Evolutionary conservation across 306 rosid species (phyloP).

Genomic region (Elaeagnus macrophylla): DNA sequence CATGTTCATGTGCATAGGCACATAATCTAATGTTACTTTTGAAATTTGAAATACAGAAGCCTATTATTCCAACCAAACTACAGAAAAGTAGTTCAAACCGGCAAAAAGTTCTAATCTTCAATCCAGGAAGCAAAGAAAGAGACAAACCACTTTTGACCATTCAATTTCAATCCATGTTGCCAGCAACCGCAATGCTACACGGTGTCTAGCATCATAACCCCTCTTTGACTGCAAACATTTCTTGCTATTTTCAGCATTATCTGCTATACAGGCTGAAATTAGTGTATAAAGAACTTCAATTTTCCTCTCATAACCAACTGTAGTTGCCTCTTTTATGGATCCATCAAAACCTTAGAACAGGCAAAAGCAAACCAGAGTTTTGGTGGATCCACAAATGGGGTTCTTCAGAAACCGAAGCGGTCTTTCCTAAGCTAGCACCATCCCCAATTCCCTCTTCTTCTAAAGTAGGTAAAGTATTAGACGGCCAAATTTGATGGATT

Average conservation of each 20-base stretch:
- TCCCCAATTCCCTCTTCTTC: slow-evolving; percentile 16
- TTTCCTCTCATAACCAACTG: slow-evolving; percentile 10
- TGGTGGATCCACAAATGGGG: slow-evolving; percentile 38
- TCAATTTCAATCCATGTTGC: slow-evolving; percentile 25
- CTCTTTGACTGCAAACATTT: background rate
- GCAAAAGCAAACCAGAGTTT: slow-evolving; percentile 34
- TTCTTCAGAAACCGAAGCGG: slow-evolving; percentile 23
- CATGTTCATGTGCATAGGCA: background rate
- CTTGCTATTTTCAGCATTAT: slow-evolving; percentile 4
- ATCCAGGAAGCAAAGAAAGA: background rate
- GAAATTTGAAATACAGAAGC: background rate
- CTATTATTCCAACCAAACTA: background rate
- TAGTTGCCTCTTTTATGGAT: slow-evolving; percentile 6
- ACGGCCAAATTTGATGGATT: slow-evolving; percentile 22
- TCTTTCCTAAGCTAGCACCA: slow-evolving; percentile 1
- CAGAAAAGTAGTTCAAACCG: background rate
- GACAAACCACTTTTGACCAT: slow-evolving; percentile 21
- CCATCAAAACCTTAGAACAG: slow-evolving; percentile 30
- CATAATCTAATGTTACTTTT: too few relatives aligned
- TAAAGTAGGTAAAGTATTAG: slow-evolving; percentile 1
- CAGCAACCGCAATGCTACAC: slow-evolving; percentile 21
- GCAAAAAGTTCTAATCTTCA: background rate
- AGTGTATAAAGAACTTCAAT: slow-evolving; percentile 15
- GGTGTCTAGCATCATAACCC: slow-evolving; percentile 27
- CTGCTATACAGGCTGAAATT: slow-evolving; percentile 21